These are phyloP conservation scores for Leucaena leucocephala DNA, from an alignment of 306 rosid genomes.

Conservation along the genomic window DNA sequence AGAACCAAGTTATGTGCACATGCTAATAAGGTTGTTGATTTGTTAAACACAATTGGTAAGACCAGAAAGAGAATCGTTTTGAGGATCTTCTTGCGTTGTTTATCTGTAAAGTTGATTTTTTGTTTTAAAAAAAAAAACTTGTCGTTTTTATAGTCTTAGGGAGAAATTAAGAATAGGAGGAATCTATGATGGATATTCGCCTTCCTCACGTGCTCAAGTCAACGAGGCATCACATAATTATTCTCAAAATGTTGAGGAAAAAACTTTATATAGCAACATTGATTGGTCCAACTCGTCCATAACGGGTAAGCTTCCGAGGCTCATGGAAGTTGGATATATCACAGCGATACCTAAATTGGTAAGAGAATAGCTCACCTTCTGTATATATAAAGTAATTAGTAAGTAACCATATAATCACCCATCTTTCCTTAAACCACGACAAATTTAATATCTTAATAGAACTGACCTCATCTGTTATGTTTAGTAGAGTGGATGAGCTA, in stretches of 20 bases:
- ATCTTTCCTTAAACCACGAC: not conserved
- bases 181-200: not conserved
- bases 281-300: not conserved
- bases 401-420: not conserved
- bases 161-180: not conserved
- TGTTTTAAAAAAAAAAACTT: not conserved
- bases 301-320: not conserved
- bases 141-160: not conserved
- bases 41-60: not conserved
- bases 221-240: not conserved
- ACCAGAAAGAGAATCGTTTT: not conserved
- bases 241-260: not conserved
- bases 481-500: not conserved
- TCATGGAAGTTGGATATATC: not conserved
- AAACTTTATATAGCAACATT: not conserved
- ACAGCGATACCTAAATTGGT: not conserved
- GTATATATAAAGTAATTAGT: not conserved
- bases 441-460: too few relatives aligned
- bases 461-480: not conserved
- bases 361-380: not conserved
- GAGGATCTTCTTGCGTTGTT: conserved; percentile 22
- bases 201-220: too few relatives aligned
- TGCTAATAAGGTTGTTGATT: not conserved
- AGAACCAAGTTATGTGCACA: not conserved
- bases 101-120: not conserved